These are phyloP conservation scores for Aspergillus terreus DNA, from an alignment of 2,329 filamentous ascomycete species.

Conservation along the genomic window DNA sequence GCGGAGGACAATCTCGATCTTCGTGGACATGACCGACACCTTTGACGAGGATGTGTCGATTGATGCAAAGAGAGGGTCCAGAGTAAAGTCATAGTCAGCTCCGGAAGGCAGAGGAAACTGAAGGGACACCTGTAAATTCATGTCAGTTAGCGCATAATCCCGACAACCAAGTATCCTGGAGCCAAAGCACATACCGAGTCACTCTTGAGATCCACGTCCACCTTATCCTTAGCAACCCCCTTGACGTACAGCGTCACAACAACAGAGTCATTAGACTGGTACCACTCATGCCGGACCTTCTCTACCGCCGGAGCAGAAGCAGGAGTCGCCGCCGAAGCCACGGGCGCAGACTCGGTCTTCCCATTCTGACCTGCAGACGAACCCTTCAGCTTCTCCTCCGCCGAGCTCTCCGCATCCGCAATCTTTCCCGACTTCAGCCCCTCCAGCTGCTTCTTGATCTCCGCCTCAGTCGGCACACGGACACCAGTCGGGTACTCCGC, in stretches of 20 bases:
- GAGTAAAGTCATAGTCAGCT: conserved; percentile 56
- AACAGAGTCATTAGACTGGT: conserved; percentile 59
- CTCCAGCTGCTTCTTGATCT: conserved; percentile 33
- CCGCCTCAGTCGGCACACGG: conserved; percentile 40
- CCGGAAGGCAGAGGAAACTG: conserved; percentile 56
- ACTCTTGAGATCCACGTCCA: conserved; percentile 50
- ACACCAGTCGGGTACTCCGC: conserved; percentile 52
- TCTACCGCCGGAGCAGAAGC: conserved; percentile 29
- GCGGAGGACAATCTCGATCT: conserved; percentile 71
- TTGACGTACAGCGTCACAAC: conserved; percentile 65
- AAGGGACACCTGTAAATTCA: conserved; percentile 46
- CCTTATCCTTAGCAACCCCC: conserved; percentile 56
- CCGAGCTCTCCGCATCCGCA: conserved; percentile 1
- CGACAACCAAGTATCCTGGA: conserved; percentile 18
- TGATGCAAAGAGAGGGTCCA: conserved; percentile 64
- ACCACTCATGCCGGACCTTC: conserved; percentile 68
- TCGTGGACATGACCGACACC: conserved; percentile 66
- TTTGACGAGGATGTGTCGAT: conserved; percentile 62
- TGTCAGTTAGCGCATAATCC: conserved; percentile 11
- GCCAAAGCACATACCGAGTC: conserved; percentile 36
- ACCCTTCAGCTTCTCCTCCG: conserved; percentile 1
- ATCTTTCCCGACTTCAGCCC: conserved; percentile 26
- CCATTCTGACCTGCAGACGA: conserved; percentile 3
- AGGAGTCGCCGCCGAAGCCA: background rate
- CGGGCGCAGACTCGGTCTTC: background rate